Base-by-base conservation (phyloP, 2,329 filamentous ascomycete genomes). In the Penicillium sp. region DNA sequence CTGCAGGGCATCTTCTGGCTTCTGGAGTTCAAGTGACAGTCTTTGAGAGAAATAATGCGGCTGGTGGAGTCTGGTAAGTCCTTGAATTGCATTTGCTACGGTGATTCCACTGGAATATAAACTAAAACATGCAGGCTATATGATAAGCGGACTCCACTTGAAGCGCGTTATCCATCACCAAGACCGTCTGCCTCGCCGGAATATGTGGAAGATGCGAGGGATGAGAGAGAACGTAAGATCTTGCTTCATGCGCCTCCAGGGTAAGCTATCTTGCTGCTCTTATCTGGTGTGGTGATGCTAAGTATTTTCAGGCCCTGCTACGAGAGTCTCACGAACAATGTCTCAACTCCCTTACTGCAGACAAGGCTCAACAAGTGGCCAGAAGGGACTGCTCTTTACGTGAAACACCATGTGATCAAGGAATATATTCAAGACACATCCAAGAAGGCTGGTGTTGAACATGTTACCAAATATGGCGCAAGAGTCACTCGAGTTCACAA, bases 401-500 rank as follows among this genome's bases (percentile, higher is more conserved):
- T 84, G 4, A 76, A 70, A 2, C 84, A 87, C 50, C 60, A 68
- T 13, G 72, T 78, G 0, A 67, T 87, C 8, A 77, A 77, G 29
- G 68, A 77, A 2, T 88, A 88, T 57, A 77, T 88, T 4, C 78
- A 83, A 51, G 73, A 77, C n/a, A 78, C 83, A 0, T 77, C 83
- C 0, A 54, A 56, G 0, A 66, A 73, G 1, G 73, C 77, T 1
- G 77, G 76, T 0, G 77, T 85, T 0, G 64, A 80, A 2, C 63
- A 71, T 0, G 60, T 73, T 8, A 81, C 80, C 0, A 60, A 69
- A 0, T 85, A 80, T 57, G 71, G 82, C 37, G 86, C 83, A 0
- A 71, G 79, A n/a, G 84, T 87, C 0, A 78, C 78, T 52, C 66
- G 70, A 3, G 58, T 79, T 0, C 52, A 57, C 1, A 86, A 85